Conservation (phyloP, 2,329 filamentous ascomycete species). For the Fusarium nanum region DNA sequence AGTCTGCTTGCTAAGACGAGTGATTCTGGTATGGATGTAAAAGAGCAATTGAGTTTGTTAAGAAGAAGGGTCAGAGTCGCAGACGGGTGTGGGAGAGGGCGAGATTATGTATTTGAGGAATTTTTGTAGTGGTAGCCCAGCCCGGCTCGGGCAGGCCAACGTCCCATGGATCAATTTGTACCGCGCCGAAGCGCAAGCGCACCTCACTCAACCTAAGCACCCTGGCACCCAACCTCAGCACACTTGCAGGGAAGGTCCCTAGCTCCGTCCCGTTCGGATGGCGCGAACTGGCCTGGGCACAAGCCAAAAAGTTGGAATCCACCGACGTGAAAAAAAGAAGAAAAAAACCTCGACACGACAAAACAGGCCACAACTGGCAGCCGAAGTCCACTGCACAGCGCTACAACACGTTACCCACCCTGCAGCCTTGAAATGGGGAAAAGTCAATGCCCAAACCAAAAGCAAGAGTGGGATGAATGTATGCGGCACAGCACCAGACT, state of each 20-base stretch:
- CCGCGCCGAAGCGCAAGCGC: conserved; percentile 32
- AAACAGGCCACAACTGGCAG: conserved; percentile 37
- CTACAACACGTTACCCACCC: conserved; percentile 32
- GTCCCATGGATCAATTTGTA: conserved; percentile 17
- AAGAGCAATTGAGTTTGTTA: conserved; percentile 15
- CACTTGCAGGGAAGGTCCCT: conserved; percentile 23
- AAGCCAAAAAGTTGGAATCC: conserved; percentile 28
- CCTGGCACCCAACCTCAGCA: conserved; percentile 6
- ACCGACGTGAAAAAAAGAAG: neutral
- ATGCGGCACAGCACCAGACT: conserved; percentile 14
- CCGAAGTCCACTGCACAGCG: conserved; percentile 4
- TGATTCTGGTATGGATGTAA: neutral
- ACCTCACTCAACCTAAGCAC: neutral
- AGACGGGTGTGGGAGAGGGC: conserved; percentile 30
- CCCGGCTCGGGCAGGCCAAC: neutral
- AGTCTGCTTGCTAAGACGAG: conserved; percentile 12
- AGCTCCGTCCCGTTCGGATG: conserved; percentile 28
- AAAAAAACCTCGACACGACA: conserved; percentile 26
- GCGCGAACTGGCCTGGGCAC: conserved; percentile 29
- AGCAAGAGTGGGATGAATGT: conserved; percentile 13
- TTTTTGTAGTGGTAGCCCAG: conserved; percentile 31
- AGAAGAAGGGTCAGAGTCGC: conserved; percentile 12
- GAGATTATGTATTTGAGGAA: conserved; percentile 46
- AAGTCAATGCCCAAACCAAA: conserved; percentile 11
- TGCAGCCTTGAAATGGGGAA: conserved; percentile 2